Evolutionary conservation across 176 grass and related monocot genomes (phyloP).

Genomic region (Paspalum notatum): DNA sequence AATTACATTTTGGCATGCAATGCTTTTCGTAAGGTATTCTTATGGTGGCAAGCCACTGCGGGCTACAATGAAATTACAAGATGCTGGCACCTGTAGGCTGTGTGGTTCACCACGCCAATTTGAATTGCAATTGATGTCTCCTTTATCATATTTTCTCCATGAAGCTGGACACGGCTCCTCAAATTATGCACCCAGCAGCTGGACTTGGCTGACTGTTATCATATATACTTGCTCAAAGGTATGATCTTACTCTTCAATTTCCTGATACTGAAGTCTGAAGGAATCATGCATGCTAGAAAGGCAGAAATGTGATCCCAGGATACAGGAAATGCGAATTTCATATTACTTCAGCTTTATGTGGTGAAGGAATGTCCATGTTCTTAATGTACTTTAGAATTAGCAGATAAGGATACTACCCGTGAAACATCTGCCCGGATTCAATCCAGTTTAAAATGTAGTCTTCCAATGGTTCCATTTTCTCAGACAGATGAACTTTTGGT

Average conservation of each 20-base stretch:
- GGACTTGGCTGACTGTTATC: conserved; percentile 87
- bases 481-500: not conserved
- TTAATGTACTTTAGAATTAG: not conserved
- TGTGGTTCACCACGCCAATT: conserved; percentile 62
- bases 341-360: too few species aligned
- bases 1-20: conserved; percentile 25
- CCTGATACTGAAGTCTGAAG: not conserved
- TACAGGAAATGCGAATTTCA: too few species aligned
- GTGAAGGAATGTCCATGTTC: not conserved
- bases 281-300: not conserved
- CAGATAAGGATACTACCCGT: not conserved
- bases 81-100: conserved; percentile 54
- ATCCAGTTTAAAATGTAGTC: not conserved
- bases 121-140: conserved; percentile 95
- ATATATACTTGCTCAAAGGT: conserved; percentile 82
- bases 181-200: conserved; percentile 62
- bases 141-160: conserved; percentile 82
- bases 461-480: not conserved
- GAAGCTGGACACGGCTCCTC: conserved; percentile 63
- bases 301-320: not conserved
- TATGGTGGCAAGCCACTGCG: conserved; percentile 68
- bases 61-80: conserved; percentile 46
- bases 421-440: not conserved
- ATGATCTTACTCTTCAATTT: conserved; percentile 28
- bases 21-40: conserved; percentile 59